Evolutionary conservation across 306 rosid genomes (phyloP).

Genomic region (Glycine latifolia): DNA sequence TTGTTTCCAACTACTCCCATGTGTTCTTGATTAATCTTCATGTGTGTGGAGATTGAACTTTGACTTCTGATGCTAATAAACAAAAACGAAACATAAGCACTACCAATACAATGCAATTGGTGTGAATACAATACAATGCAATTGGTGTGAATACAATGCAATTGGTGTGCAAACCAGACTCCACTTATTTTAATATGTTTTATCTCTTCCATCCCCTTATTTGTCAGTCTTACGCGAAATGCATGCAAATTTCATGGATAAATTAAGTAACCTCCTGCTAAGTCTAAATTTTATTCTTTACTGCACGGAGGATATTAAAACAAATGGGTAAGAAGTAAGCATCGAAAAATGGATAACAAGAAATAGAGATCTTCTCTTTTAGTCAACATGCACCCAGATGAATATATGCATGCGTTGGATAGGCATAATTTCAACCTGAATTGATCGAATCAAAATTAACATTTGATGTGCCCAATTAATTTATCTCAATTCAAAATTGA

Average conservation of each 20-base stretch:
- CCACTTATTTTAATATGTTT: background rate
- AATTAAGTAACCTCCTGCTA: background rate
- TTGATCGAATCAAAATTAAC: too few species aligned
- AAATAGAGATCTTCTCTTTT: too few species aligned
- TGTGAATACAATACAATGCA: too few species aligned
- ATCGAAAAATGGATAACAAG: too few species aligned
- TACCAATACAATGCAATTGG: constrained; percentile 3
- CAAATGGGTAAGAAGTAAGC: too few species aligned
- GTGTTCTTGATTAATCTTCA: constrained; percentile 12
- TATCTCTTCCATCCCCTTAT: background rate
- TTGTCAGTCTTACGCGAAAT: background rate
- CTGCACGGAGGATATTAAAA: too few species aligned
- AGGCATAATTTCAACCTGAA: too few species aligned
- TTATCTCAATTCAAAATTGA: too few species aligned
- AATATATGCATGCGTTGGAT: too few species aligned
- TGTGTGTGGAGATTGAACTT: background rate
- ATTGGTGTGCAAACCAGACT: constrained; percentile 12
- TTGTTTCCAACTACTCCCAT: background rate
- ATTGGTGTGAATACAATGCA: constrained; percentile 24
- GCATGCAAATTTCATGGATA: background rate
- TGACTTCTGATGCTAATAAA: background rate
- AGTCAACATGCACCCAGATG: too few species aligned
- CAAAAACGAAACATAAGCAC: background rate
- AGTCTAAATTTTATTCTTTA: too few species aligned
- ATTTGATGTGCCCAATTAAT: too few species aligned